Evolutionary conservation across 257 asterid genomes (phyloP), one percentile per base, ranked within the genome.

Genomic region (Galeopsis tetrahit): DNA sequence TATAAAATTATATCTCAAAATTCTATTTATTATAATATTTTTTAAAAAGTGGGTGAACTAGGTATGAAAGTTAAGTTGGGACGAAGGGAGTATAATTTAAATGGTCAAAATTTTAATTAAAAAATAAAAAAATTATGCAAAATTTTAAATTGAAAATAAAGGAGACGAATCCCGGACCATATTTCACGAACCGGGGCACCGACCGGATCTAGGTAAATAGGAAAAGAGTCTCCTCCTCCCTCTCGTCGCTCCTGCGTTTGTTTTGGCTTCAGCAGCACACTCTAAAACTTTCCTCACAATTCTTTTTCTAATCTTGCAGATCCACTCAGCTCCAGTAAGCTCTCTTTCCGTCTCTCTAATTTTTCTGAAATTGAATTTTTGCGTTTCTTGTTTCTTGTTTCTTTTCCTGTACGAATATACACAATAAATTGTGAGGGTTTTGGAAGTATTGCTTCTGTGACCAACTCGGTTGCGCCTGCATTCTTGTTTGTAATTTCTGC

Each of bases 401-500:
- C 28, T 75, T 59, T 14, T 48, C 55, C 6, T 44, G 48, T 46
- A 8, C 15, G 63, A 28, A 5, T 31, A 9, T 5, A 21, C 36
- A 46, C 33, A 66, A 66, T 34, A 15, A n/a, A 48, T 68, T 36
- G 51, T 21, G 72, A 70, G 72, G 77, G 77, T 77, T 77, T 77
- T 56, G 72, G 33, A 14, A 44, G 59, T 75, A 33, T 49, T 46
- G 70, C 67, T 75, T 69, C 67, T 49, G 7, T 8, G 32, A 49
- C 49, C 28, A 31, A 56, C 62, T 56, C 62, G 38, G 38, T 63
- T 10, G 49, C 34, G 35, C n/a, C n/a, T 55, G 64, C 63, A 43
- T 56, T 57, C 60, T 15, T n/a, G 38, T 64, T 33, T 31, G 31
- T 66, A 35, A 53, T 40, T 68, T 13, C 68, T 46, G 64, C 55